Base-by-base conservation (phyloP, 345 rosid genomes). In the Salix udensis region DNA sequence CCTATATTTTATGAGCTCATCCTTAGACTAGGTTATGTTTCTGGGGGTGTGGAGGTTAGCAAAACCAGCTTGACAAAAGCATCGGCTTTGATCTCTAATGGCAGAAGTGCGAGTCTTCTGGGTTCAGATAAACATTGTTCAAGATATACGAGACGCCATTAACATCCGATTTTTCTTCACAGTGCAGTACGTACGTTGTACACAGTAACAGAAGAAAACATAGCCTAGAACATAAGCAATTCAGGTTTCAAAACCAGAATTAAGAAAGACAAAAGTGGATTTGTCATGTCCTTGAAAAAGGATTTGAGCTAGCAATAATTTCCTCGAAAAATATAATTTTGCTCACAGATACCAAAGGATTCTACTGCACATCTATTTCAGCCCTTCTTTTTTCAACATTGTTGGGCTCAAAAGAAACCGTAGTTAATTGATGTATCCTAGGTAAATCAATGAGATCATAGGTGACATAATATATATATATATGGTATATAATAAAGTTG, bases 1-100 rank as follows among this genome's bases (percentile, higher is more conserved):
- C 64, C 74, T 18, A 71, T 71, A 71, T 71, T 71, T 71, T 53
- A 71, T 71, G 65, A 71, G 74, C 13, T 31, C 65, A 30, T 50
- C 19, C 42, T 71, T 40, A 10, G 52, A 24, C 28, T 16, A n/a
- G 26, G 61, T 28, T 2, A 7, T 28, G 23, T 30, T 69, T 26
- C 4, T n/a, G 67, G 14, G 28, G 30, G n/a, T 14, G 50, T 34
- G 3, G 58, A 44, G 39, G 73, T 18, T 70, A 70, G 18, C 19
- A 50, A 12, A 26, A 46, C 40, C 62, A 30, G 48, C 30, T 50
- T 15, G 14, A 48, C 15, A 4, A 7, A 40, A 40, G 44, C 3
- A 4, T 18, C 4, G 18, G 8, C 60, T 70, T 50, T 28, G 23
- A 28, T 70, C 26, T 70, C 39, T 39, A 26, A 52, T 21, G 21